phyloP scores from a whole-genome alignment of 2,329 filamentous ascomycete genomes.

The Clonostachys chloroleuca region DNA sequence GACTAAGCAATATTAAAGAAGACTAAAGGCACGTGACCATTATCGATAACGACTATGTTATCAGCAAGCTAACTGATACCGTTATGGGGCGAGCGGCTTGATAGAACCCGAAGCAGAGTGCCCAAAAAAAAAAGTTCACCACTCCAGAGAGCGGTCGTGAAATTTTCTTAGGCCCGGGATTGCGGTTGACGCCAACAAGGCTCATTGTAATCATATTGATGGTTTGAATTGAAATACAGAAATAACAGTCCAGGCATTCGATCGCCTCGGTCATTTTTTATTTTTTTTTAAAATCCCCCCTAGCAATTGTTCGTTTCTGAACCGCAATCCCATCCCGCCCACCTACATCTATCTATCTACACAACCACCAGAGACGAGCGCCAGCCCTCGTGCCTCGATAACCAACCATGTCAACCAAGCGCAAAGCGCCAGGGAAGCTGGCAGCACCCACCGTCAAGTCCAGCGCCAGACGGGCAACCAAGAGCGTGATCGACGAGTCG shows the following conservation, averaged over 20 bases:
- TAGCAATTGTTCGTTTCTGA: neutral
- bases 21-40: neutral
- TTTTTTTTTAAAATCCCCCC: too few species aligned
- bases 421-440: slow-evolving; percentile 54
- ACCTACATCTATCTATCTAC: neutral
- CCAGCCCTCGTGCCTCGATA: slow-evolving; percentile 7
- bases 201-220: neutral
- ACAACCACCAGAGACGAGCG: neutral
- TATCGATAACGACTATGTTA: slow-evolving; percentile 4
- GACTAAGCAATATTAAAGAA: neutral
- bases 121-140: slow-evolving; percentile 10
- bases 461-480: slow-evolving; percentile 44
- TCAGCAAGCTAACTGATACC: neutral
- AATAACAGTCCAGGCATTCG: neutral
- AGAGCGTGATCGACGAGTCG: slow-evolving; percentile 53
- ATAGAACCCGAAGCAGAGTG: neutral
- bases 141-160: neutral
- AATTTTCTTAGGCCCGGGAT: neutral
- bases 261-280: neutral
- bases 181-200: neutral
- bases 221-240: neutral
- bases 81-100: neutral
- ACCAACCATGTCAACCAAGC: slow-evolving; percentile 51
- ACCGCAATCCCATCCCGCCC: neutral
- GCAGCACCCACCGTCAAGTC: slow-evolving; percentile 49